A percentile compares a stretch with the other conserved stretches of the same genome.
Conservation (phyloP, 2,329 filamentous ascomycete genomes). For the Alternaria tenuissima region DNA sequence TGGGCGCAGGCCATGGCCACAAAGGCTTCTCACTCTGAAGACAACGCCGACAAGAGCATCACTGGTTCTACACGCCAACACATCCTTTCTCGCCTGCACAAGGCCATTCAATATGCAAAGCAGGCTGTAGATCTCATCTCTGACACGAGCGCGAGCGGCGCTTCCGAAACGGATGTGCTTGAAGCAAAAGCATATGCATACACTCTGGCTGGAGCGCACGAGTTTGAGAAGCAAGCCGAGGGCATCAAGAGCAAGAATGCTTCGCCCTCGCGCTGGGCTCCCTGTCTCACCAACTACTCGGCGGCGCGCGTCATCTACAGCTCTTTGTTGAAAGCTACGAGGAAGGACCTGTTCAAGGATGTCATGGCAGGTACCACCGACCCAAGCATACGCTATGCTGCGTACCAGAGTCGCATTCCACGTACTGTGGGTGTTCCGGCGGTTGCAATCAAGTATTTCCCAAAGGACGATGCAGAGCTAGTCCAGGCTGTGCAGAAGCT, state of each 20-base stretch:
- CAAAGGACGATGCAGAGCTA: slow-evolving; percentile 68
- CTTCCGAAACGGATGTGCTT: slow-evolving; percentile 74
- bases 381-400: slow-evolving; percentile 91
- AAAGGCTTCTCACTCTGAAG: slow-evolving; percentile 81
- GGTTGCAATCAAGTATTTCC: slow-evolving; percentile 82
- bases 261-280: slow-evolving; percentile 71
- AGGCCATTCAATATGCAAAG: slow-evolving; percentile 76
- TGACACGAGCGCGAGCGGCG: slow-evolving; percentile 69
- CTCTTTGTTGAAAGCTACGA: slow-evolving; percentile 71
- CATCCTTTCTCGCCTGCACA: slow-evolving; percentile 85
- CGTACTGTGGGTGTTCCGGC: slow-evolving; percentile 82
- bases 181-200: slow-evolving; percentile 87
- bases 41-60: slow-evolving; percentile 75
- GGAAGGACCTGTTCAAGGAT: slow-evolving; percentile 84
- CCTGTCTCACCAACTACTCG: slow-evolving; percentile 78
- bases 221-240: slow-evolving; percentile 81
- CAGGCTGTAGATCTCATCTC: slow-evolving; percentile 72
- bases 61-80: slow-evolving; percentile 82
- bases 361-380: slow-evolving; percentile 86
- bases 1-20: slow-evolving; percentile 97
- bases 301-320: slow-evolving; percentile 83
- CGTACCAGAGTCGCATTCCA: slow-evolving; percentile 88
- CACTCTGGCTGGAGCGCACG: slow-evolving; percentile 76
- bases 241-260: slow-evolving; percentile 50
- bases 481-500: slow-evolving; percentile 74